Evolutionary conservation across 257 asterid genomes (phyloP), one percentile per base, ranked within the genome.

Genomic region (Primulina eburnea): DNA sequence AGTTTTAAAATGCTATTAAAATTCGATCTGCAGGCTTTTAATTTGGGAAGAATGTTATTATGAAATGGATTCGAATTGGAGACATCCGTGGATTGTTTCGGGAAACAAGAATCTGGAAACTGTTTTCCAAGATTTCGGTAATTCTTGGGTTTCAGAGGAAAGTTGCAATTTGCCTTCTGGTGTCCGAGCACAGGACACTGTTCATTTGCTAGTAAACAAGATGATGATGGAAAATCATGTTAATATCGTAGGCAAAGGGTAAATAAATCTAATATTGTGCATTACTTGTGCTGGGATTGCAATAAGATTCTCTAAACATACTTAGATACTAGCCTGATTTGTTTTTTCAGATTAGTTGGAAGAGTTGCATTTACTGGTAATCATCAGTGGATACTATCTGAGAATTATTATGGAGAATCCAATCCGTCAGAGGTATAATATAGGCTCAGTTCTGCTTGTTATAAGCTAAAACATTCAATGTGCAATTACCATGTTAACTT

Each of bases 31-130:
- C 86, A 90, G 96, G 85, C 79, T 88, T 74, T 80, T 90, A 78
- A 83, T 90, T 70, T 88, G 88, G 92, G 95, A 90, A 75, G 96
- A 90, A 67, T 86, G 86, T 80, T 90, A 80, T 74, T 74, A 78
- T 61, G 89, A 78, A 38, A 78, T 80, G 0, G 67, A 60, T 62
- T 55, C 82, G 10, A 77, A 65, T 66, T 68, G 73, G 24, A 72
- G 77, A 33, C 71, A 53, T 55, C 75, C 67, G 2, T 82, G 73
- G 59, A 62, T 52, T 50, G 57, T 50, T 61, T 68, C 83, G 61
- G 85, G 79, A 66, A 67, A 50, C 71, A 62, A 64, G 50, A 79
- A 74, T 77, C 76, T 68, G 14, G 79, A 74, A 53, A 10, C 55
- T 34, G 67, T 65, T 73, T 75, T 78, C 38, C 82, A 73, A 60